Conservation (phyloP, 1,284 basidiomycete genomes). For the Phaffia rhodozyma region DNA sequence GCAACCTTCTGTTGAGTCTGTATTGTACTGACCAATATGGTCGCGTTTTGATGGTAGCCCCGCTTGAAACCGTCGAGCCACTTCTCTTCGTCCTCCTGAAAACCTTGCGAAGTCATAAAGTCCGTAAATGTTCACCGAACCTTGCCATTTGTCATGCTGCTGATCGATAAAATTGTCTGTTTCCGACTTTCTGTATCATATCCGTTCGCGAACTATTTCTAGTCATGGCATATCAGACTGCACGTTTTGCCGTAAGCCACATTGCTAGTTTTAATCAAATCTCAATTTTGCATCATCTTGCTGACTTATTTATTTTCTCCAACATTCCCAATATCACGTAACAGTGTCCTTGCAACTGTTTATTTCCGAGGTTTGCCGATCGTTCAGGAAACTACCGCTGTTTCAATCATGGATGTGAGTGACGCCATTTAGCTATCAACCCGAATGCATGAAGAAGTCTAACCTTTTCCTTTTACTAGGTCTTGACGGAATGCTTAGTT, state of each 20-base stretch:
- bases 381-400: constrained; percentile 53
- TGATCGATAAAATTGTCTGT: not conserved
- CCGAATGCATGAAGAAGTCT: not conserved
- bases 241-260: constrained; percentile 34
- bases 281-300: too few species aligned
- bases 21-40: too few species aligned
- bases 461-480: constrained; percentile 22
- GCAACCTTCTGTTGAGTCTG: too few species aligned
- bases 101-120: constrained; percentile 34
- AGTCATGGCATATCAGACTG: constrained; percentile 40
- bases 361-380: constrained; percentile 55
- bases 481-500: constrained; percentile 61
- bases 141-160: not conserved
- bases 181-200: not conserved
- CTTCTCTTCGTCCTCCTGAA: constrained; percentile 35
- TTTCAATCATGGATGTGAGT: constrained; percentile 58
- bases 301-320: too few species aligned
- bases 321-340: too few species aligned
- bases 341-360: constrained; percentile 32
- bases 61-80: constrained; percentile 36
- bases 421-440: constrained; percentile 1
- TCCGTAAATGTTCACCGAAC: constrained; percentile 21
- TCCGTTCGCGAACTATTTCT: not conserved
- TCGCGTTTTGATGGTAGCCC: constrained; percentile 18
- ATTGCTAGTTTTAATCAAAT: too few species aligned